phyloP scores from a whole-genome alignment of 768 basidiomycete species.

The Galerina marginata region DNA sequence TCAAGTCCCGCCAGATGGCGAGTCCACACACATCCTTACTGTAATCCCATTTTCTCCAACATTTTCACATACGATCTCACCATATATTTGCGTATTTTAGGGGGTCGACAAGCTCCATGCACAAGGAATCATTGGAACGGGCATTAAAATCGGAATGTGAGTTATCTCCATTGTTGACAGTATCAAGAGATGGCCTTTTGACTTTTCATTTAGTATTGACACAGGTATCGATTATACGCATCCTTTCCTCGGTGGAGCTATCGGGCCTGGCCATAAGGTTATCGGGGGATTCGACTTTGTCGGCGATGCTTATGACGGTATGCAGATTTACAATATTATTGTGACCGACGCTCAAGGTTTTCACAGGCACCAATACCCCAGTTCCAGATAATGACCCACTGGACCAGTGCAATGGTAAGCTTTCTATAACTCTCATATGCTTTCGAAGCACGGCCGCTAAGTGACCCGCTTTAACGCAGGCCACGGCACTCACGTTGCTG shows the following conservation, averaged over 20 bases:
- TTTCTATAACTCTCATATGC: neutral
- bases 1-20: constrained; percentile 46
- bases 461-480: constrained; percentile 22
- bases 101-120: constrained; percentile 72
- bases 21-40: constrained; percentile 60
- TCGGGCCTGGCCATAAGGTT: constrained; percentile 59
- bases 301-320: constrained; percentile 57
- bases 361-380: constrained; percentile 49
- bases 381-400: constrained; percentile 57
- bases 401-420: constrained; percentile 51
- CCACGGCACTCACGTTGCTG: constrained; percentile 59
- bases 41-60: constrained; percentile 34
- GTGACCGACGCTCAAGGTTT: neutral
- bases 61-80: neutral
- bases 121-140: constrained; percentile 62
- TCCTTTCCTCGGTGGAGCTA: constrained; percentile 56
- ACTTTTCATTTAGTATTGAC: constrained; percentile 47
- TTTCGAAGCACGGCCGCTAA: neutral
- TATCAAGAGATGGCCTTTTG: neutral
- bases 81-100: constrained; percentile 30
- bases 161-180: constrained; percentile 15
- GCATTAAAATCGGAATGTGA: constrained; percentile 71
- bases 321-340: neutral
- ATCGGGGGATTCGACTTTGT: constrained; percentile 64
- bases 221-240: constrained; percentile 63